Percentiles rank a stretch among this genome's conserved stretches.
Evolutionary conservation across 352 stramenopile species (phyloP).

Genomic region (Pythium biforme): DNA sequence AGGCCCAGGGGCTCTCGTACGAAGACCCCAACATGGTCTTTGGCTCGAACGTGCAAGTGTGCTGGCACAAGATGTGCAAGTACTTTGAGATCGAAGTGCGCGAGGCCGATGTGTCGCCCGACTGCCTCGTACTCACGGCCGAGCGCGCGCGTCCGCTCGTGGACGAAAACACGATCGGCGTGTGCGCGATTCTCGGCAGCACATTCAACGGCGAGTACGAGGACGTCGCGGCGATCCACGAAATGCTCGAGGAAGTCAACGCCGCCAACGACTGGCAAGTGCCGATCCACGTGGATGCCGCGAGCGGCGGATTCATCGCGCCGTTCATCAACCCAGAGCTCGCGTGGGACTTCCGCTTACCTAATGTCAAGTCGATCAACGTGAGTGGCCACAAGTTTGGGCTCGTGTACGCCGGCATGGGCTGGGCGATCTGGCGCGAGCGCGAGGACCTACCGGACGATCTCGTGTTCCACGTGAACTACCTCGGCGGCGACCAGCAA

Average conservation of each 20-base stretch:
- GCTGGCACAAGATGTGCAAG: conserved; percentile 94
- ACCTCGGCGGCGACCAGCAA: conserved; percentile 87
- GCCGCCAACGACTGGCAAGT: conserved; percentile 81
- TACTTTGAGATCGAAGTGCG: conserved; percentile 94
- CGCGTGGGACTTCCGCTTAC: conserved; percentile 89
- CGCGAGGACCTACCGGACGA: conserved; percentile 77
- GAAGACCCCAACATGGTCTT: conserved; percentile 93
- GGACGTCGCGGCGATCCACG: conserved; percentile 88
- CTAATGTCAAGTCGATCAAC: conserved; percentile 92
- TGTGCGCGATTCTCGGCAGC: conserved; percentile 90
- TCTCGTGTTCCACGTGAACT: conserved; percentile 91
- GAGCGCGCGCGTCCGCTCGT: conserved; percentile 70
- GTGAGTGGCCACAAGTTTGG: conserved; percentile 95
- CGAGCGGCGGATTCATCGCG: conserved; percentile 91
- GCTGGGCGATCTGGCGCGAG: conserved; percentile 91
- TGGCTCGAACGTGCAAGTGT: conserved; percentile 90
- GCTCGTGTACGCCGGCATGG: conserved; percentile 91
- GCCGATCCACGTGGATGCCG: conserved; percentile 90
- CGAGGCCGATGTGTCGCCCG: conserved; percentile 83
- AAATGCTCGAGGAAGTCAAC: conserved; percentile 86
- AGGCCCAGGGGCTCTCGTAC: conserved; percentile 65
- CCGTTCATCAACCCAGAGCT: conserved; percentile 89
- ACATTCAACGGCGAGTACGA: conserved; percentile 94
- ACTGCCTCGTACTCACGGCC: conserved; percentile 84
- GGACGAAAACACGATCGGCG: conserved; percentile 93